These are phyloP conservation scores for Aureobasidium melanogenum DNA, from an alignment of 2,329 filamentous ascomycete genomes.

Conservation along the genomic window DNA sequence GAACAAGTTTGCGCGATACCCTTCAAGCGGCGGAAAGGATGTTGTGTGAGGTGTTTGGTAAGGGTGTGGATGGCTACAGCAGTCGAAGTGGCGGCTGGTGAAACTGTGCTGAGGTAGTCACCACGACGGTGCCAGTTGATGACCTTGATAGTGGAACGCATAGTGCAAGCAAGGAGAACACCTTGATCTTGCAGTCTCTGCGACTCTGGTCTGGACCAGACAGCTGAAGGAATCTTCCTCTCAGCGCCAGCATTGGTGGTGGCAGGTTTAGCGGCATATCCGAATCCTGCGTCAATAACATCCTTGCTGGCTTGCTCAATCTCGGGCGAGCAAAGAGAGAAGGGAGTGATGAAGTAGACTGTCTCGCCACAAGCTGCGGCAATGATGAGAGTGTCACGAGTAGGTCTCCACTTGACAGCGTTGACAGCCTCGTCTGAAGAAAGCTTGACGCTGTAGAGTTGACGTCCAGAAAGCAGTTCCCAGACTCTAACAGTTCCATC, in stretches of 20 bases:
- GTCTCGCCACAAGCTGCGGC: conserved; percentile 78
- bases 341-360: conserved; percentile 70
- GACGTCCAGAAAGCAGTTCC: conserved; percentile 76
- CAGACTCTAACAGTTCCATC: conserved; percentile 88
- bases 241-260: conserved; percentile 42
- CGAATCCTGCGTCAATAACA: conserved; percentile 80
- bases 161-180: conserved; percentile 70
- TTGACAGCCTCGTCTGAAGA: conserved; percentile 72
- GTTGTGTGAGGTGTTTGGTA: conserved; percentile 88
- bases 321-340: conserved; percentile 31
- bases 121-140: conserved; percentile 90
- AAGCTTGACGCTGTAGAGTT: conserved; percentile 76
- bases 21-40: conserved; percentile 74
- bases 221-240: conserved; percentile 67
- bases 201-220: conserved; percentile 69
- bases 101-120: conserved; percentile 90
- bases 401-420: conserved; percentile 81
- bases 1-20: conserved; percentile 79
- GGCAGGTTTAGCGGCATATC: conserved; percentile 63
- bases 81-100: conserved; percentile 60
- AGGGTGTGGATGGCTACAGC: conserved; percentile 92
- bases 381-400: conserved; percentile 69
- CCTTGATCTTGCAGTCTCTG: conserved; percentile 65
- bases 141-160: conserved; percentile 61
- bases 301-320: conserved; percentile 66